Base-by-base conservation (phyloP, 371 early-diverging fungal genomes). In the Dinochytrium kinnereticum region DNA sequence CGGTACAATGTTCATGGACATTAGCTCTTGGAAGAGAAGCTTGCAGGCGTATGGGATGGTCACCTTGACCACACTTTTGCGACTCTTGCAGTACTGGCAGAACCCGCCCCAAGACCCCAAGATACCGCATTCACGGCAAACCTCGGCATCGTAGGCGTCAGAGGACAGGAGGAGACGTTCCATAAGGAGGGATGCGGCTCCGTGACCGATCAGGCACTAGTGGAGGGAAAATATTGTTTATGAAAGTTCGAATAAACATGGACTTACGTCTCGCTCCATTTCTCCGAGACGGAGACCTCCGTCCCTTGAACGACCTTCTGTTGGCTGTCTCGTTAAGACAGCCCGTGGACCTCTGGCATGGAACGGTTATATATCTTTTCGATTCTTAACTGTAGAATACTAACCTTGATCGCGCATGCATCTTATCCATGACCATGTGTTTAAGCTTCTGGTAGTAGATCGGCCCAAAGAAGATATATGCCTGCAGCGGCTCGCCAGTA, bases 391-490 rank as follows among this genome's bases (percentile, higher is more conserved):
- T 59, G 64, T 1, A 17, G 7, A 30, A 21, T 34, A 19, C 66
- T 78, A 72, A 89, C 91, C 91, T 85, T 61, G 99, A 93, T 79
- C 99, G 93, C 28, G 98, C 97, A 81, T 99, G 99, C 95, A 99
- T 99, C 86, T 99, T 99, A 85, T 99, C 99, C 88, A 97, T 93
- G 2, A 99, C 99, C 99, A 99, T 99, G 82, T 99, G 99, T 88
- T 99, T 99, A 68, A 99, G 89, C 81, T 98, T 95, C 83, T 99
- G 99, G 82, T 99, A 99, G 76, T 96, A 84, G 51, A 86, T 93
- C 15, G 99, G 99, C 21, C 99, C 99, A 87, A 96, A 97, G 88
- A 98, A 99, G 38, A 99, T 97, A 76, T 96, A 98, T 0, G 97
- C 99, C 64, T 91, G 89, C 31, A 99, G 78, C 1, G 94, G 93